Base-by-base conservation (phyloP, 805 yeast species). In the Starmerella floricola region DNA sequence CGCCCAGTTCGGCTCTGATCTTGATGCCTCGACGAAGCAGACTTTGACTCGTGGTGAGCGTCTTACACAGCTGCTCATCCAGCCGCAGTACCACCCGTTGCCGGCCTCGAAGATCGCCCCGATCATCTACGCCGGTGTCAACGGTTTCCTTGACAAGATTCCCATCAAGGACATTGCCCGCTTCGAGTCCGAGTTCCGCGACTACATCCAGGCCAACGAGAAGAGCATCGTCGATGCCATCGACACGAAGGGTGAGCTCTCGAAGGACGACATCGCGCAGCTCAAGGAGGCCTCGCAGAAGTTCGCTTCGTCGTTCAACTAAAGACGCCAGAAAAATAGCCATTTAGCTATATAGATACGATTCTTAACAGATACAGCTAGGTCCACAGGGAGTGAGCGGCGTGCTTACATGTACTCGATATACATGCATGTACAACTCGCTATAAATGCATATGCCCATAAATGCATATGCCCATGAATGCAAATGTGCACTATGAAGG, bases 1-100 rank as follows among this genome's bases (percentile, higher is more conserved):
- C 71, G 98, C 99, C 62, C 99, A 91, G 78, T 91, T 91, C 78
- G 99, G 99, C 80, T 91, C 99, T 59, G 99, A 91, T 73, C 79
- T 91, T 69, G 99, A 91, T 72, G 97, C 99, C 60, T 86, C 96
- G 49, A 91, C 99, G 71, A 91, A 88, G 77, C 96, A 86, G 76
- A 91, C 98, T 64, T 79, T 91, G 69, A 73, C 75, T 62, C 87
- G 99, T 82, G 99, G 99, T 86, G 98, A 91, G 81, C 88, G 99
- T 78, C 82, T 91, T 66, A 91, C 98, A 61, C 97, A 87, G 76
- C 75, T 91, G 69, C 79, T 91, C 70, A 87, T 88, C 74, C 99
- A 91, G 78, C 82, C 78, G 70, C 99, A 91, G 78, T 85, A 78
- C 78, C 62, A 80, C 61, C 99, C 99, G 68, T 73, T 88, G 65